Evolutionary conservation across 2,329 filamentous ascomycete species (phyloP), one percentile per base, ranked within the genome.

Genomic region (Penicillium sp.): DNA sequence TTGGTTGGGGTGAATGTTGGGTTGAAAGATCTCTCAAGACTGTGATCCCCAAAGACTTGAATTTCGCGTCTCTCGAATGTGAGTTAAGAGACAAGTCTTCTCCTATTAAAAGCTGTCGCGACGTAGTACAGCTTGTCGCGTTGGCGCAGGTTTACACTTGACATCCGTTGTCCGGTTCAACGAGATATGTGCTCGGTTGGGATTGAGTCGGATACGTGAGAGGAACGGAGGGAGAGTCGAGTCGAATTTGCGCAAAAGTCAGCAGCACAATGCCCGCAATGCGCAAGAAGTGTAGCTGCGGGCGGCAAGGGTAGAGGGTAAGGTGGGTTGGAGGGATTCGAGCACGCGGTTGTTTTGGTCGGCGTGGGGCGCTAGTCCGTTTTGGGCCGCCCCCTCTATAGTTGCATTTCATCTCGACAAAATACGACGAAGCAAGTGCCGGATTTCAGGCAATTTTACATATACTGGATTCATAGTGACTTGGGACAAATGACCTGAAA

Each of bases 281-380:
- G 53, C 36, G 44, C 36, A 39, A 39, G 36, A 39, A 46, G 49
- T 18, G 36, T 42, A 43, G 53, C 55, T 60, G 58, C 58, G 58
- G 58, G 58, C 55, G 53, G 60, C 59, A 63, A 64, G 60, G 60
- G 53, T 61, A 55, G 56, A 49, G 48, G 48, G 29, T 45, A 49
- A 54, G 58, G 57, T 58, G 55, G 59, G 58, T 63, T 57, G 49
- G 60, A 58, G 56, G 51, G 57, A 60, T 63, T 63, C 59, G 59
- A 47, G 58, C 67, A 70, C 69, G 68, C 69, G 67, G 67, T 71
- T 71, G 68, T 71, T 72, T 72, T 71, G 69, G 69, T 71, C 62
- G 65, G 67, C 67, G 69, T 70, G 69, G 66, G 66, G 61, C 68
- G 62, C 69, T 71, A 72, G 61, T 52, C 67, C 58, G 13, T 29